Conservation (phyloP, 805 yeast genomes). For the Ogataea trehaloabstinens region DNA sequence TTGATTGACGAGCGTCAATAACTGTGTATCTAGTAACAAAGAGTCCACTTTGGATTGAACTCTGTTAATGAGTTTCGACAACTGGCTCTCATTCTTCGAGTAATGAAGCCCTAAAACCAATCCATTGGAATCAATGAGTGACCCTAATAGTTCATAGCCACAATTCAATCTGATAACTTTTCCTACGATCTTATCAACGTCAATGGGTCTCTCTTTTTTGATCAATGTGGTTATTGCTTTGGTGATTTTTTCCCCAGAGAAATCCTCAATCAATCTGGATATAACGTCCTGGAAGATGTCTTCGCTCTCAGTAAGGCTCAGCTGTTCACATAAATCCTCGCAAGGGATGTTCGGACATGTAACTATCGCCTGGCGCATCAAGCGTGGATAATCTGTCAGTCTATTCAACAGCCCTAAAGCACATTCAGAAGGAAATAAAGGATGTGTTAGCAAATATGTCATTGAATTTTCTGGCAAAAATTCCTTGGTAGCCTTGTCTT, state of each 20-base stretch:
- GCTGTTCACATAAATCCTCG: slow-evolving; percentile 59
- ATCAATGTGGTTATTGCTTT: slow-evolving; percentile 40
- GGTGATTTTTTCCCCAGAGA: slow-evolving; percentile 57
- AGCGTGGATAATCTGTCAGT: slow-evolving; percentile 52
- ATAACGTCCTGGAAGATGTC: slow-evolving; percentile 69
- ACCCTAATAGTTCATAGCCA: slow-evolving; percentile 61
- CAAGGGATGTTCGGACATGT: slow-evolving; percentile 71
- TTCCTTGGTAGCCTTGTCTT: slow-evolving; percentile 19
- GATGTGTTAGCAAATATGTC: slow-evolving; percentile 81
- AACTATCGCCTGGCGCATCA: slow-evolving; percentile 78
- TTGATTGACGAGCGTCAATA: slow-evolving; percentile 47
- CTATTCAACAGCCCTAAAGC: slow-evolving; percentile 53
- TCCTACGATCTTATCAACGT: slow-evolving; percentile 44
- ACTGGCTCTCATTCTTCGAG: slow-evolving; percentile 45
- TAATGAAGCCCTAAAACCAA: slow-evolving; percentile 58
- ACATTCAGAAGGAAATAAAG: slow-evolving; percentile 67
- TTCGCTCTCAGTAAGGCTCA: slow-evolving; percentile 53
- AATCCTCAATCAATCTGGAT: slow-evolving; percentile 64
- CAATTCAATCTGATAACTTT: slow-evolving; percentile 45
- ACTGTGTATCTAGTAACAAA: slow-evolving; percentile 40
- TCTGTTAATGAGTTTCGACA: slow-evolving; percentile 44
- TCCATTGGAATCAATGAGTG: slow-evolving; percentile 72
- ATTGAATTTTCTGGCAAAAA: slow-evolving; percentile 58
- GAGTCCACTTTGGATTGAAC: slow-evolving; percentile 37
- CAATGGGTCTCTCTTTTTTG: slow-evolving; percentile 26